Evolutionary conservation across 2,329 filamentous ascomycete genomes (phyloP), one percentile per base, ranked within the genome.

Genomic region (Ustulina deusta): DNA sequence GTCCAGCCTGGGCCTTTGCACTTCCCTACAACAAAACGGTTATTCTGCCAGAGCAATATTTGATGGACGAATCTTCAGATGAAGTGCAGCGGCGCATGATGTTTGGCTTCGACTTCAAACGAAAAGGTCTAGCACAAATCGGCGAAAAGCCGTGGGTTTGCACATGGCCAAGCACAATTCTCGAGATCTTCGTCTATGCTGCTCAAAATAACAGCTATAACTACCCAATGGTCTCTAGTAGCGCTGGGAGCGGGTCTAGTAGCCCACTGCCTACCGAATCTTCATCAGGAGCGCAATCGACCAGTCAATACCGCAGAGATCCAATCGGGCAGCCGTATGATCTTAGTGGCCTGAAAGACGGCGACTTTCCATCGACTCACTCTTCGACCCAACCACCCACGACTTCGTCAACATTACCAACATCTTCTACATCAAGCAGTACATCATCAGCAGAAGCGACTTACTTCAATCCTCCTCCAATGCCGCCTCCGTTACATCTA

Each of bases 101-200:
- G 3, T 75, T 63, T 38, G 69, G 71, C 13, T 46, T 52, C 9
- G 77, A 79, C 25, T 79, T 80, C 57, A 79, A 81, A 63, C 77
- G 80, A 13, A 83, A 82, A 63, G 77, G 76, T 0, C 62, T 81
- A 20, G 80, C 81, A 0, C 74, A 81, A 66, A 75, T 77, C 0
- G 87, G 86, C 1, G 86, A 88, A 54, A 84, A 79, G 65, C 84
- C 85, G 0, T 89, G 87, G 87, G 81, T 89, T 25, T 89, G 87
- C 74, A 84, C 80, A 1, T 89, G 87, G 87, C 84, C 86, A 1
- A 80, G 83, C 32, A 88, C 86, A 0, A 79, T 82, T 2, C 79
- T 89, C 5, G 86, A 89, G 59, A 76, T 88, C 3, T 87, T 88
- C 71, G 85, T 89, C 46, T 89, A 88, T 69, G 81, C 86, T 0